A percentile compares a stretch with the other conserved stretches of the same genome.
These are phyloP conservation scores for Tagetes patula DNA, from an alignment of 129 eudicot species.

Conservation along the genomic window DNA sequence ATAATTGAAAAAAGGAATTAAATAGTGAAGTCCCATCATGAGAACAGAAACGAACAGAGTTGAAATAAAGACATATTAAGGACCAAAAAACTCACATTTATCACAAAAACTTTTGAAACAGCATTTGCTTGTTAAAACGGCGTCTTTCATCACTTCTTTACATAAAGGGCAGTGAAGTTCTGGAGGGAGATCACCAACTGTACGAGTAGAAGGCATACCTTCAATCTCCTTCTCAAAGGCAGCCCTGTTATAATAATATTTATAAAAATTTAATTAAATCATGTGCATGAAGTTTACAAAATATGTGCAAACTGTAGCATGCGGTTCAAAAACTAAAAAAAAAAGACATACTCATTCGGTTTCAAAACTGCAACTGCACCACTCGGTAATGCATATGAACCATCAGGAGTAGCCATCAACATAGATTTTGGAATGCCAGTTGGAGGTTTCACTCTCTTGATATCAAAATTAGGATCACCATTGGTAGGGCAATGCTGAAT, in stretches of 20 bases:
- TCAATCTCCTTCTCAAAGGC: slow-evolving; percentile 97
- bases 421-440: slow-evolving; percentile 98
- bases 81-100: slow-evolving; percentile 61
- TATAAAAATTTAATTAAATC: neutral
- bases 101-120: slow-evolving; percentile 94
- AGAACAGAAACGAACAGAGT: neutral
- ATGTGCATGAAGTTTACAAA: neutral
- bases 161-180: slow-evolving; percentile 93
- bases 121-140: slow-evolving; percentile 95
- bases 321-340: neutral
- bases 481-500: slow-evolving; percentile 99
- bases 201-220: slow-evolving; percentile 88
- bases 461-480: slow-evolving; percentile 88
- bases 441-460: slow-evolving; percentile 87
- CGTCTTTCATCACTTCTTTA: slow-evolving; percentile 93
- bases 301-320: neutral
- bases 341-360: slow-evolving; percentile 83
- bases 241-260: slow-evolving; percentile 56
- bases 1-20: neutral
- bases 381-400: slow-evolving; percentile 92
- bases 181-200: slow-evolving; percentile 91
- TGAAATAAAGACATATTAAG: neutral
- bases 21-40: neutral
- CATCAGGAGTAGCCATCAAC: slow-evolving; percentile 95
- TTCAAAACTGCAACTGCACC: slow-evolving; percentile 81